Percentiles rank a stretch among this genome's conserved stretches.
Conservation (phyloP, 805 yeast species). For the Saturnispora sanitii region DNA sequence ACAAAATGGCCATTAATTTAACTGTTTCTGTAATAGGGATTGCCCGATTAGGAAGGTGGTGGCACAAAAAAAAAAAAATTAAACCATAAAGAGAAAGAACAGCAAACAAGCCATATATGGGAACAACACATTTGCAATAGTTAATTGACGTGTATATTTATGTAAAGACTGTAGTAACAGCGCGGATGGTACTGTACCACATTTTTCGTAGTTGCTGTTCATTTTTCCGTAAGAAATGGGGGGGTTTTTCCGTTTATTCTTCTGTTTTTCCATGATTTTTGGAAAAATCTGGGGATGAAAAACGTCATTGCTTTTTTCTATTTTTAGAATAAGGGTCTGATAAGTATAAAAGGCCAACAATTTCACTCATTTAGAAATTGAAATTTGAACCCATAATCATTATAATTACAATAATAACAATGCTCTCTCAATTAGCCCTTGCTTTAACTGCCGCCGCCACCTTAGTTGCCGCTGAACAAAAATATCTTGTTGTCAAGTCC, state of each 20-base stretch:
- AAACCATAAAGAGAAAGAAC: no score
- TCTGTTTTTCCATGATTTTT: not conserved
- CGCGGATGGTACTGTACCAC: no score
- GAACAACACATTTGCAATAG: no score
- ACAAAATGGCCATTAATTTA: no score
- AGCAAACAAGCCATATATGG: no score
- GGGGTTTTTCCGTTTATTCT: not conserved
- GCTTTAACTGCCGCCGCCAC: slow-evolving; percentile 10
- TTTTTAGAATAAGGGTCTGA: not conserved
- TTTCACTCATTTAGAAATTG: not conserved
- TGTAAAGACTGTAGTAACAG: no score
- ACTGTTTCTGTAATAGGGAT: no score
- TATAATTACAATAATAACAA: not conserved
- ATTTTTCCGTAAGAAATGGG: no score
- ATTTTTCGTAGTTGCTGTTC: no score
- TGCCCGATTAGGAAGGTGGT: no score
- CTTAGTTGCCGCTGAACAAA: slow-evolving; percentile 12
- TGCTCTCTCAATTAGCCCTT: slow-evolving; percentile 8
- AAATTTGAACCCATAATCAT: not conserved
- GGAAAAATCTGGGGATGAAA: not conserved
- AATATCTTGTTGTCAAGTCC: slow-evolving; percentile 22
- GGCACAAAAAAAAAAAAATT: no score
- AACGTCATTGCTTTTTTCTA: not conserved
- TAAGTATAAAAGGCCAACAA: not conserved
- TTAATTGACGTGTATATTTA: no score